phyloP scores from a whole-genome alignment of 2,329 filamentous ascomycete genomes.

The Fusarium tjaetaba region DNA sequence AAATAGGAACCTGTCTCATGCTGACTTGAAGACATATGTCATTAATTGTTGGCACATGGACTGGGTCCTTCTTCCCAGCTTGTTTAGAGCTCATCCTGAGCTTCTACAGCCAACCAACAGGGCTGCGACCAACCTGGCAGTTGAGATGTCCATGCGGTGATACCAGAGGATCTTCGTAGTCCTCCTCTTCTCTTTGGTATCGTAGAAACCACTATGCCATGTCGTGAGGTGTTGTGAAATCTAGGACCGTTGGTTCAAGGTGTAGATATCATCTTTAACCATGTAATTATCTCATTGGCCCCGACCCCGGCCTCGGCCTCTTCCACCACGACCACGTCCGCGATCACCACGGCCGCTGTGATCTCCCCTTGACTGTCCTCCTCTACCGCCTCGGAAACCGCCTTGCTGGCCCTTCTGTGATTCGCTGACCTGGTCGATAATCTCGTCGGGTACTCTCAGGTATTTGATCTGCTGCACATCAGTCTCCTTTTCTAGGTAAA shows the following conservation, averaged over 20 bases:
- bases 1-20: not conserved
- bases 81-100: not conserved
- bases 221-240: not conserved
- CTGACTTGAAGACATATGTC: not conserved
- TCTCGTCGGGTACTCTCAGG: slow-evolving; percentile 93
- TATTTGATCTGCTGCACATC: slow-evolving; percentile 84
- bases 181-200: slow-evolving; percentile 11
- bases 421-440: slow-evolving; percentile 93
- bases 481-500: not conserved
- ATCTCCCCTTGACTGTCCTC: slow-evolving; percentile 67
- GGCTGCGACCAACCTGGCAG: not conserved
- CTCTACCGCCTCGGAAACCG: slow-evolving; percentile 72
- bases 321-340: slow-evolving; percentile 52
- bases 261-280: slow-evolving; percentile 9
- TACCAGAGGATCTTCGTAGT: slow-evolving; percentile 5
- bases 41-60: not conserved
- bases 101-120: slow-evolving; percentile 14
- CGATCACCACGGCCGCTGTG: slow-evolving; percentile 62
- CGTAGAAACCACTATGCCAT: not conserved
- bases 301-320: slow-evolving; percentile 51
- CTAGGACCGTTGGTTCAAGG: not conserved
- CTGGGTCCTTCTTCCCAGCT: not conserved
- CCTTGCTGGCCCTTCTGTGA: slow-evolving; percentile 79
- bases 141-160: not conserved
- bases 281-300: slow-evolving; percentile 43